Evolutionary conservation across 345 rosid genomes (phyloP).

Genomic region (Clausena lansium): DNA sequence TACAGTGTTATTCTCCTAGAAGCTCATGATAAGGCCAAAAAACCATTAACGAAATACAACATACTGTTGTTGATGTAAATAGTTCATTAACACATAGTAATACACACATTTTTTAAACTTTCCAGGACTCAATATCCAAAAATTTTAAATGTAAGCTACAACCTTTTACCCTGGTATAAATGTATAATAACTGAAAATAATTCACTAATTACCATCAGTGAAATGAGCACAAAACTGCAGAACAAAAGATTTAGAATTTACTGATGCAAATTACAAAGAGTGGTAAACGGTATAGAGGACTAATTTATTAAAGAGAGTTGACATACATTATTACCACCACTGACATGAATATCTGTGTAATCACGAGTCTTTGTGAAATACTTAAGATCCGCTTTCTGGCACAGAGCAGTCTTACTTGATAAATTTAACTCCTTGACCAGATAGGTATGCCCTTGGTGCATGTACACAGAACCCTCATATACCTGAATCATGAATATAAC

Average conservation of each 20-base stretch:
- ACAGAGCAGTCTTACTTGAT: slow-evolving; percentile 66
- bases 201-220: slow-evolving; percentile 1
- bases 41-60: background rate
- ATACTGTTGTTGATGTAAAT: background rate
- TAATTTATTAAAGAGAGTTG: slow-evolving; percentile 3
- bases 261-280: background rate
- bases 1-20: background rate
- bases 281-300: background rate
- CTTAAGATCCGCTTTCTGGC: slow-evolving; percentile 58
- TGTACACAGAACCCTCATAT: slow-evolving; percentile 81
- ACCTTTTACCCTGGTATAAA: background rate
- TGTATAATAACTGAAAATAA: background rate
- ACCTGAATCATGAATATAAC: slow-evolving; percentile 39
- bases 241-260: slow-evolving; percentile 5
- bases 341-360: slow-evolving; percentile 68
- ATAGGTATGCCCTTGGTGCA: slow-evolving; percentile 88
- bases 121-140: slow-evolving; percentile 3
- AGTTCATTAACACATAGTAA: background rate
- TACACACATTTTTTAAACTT: background rate
- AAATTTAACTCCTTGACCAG: slow-evolving; percentile 64
- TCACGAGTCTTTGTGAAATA: slow-evolving; percentile 85
- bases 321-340: slow-evolving; percentile 78
- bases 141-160: background rate
- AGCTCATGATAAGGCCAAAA: background rate
- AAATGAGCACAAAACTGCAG: slow-evolving; percentile 3